Conservation (phyloP, 2,329 filamentous ascomycete species). For the Xylaria digitata region DNA sequence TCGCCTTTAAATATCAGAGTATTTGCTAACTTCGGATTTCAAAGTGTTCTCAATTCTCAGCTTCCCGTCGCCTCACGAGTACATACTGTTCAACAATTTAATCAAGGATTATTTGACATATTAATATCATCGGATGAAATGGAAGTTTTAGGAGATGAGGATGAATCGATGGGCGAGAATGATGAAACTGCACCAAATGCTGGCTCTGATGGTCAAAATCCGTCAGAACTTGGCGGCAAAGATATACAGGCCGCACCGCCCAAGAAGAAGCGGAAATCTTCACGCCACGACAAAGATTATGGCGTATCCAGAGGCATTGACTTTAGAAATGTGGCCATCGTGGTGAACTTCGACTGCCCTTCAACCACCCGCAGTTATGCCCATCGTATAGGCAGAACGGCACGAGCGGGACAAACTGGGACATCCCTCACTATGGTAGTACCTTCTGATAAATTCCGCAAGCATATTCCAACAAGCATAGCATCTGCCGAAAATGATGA, state of each 20-base stretch:
- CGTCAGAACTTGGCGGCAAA: constrained; percentile 48
- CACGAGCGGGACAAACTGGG: constrained; percentile 87
- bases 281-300: constrained; percentile 83
- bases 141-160: constrained; percentile 79
- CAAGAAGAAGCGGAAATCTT: constrained; percentile 73
- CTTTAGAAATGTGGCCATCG: constrained; percentile 93
- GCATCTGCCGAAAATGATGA: constrained; percentile 84
- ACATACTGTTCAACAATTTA: constrained; percentile 97
- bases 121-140: constrained; percentile 96
- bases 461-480: constrained; percentile 88
- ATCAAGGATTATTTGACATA: constrained; percentile 95
- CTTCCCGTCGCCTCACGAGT: constrained; percentile 91
- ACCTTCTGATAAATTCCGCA: constrained; percentile 82
- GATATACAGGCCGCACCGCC: constrained; percentile 48
- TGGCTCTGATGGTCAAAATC: constrained; percentile 60
- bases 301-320: constrained; percentile 97
- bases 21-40: constrained; percentile 19
- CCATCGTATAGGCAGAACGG: constrained; percentile 95
- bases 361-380: constrained; percentile 90
- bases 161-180: constrained; percentile 52
- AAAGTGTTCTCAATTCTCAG: constrained; percentile 79
- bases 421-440: constrained; percentile 97
- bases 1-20: background rate
- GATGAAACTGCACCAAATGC: constrained; percentile 50
- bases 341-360: constrained; percentile 97